These are phyloP conservation scores for Nicotiana tabacum DNA, from an alignment of 257 asterid genomes.

Conservation along the genomic window DNA sequence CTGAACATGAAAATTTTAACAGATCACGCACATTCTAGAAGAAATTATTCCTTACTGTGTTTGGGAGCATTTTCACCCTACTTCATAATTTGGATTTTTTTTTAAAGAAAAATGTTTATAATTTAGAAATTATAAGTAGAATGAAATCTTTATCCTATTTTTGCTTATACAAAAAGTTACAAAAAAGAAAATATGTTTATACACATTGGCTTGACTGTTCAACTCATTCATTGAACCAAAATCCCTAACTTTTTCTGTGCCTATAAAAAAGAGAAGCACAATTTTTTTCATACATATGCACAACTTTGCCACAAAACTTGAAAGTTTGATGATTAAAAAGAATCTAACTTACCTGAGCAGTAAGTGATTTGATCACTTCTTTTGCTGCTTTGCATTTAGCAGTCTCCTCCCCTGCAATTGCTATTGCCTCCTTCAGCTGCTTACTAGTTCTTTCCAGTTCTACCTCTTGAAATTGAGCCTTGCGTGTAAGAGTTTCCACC, in stretches of 20 bases:
- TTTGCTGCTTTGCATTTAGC: constrained; percentile 95
- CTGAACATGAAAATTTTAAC: too few relatives aligned
- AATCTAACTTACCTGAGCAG: constrained; percentile 65
- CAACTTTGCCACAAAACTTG: neutral
- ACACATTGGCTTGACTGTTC: neutral
- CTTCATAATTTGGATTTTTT: too few relatives aligned
- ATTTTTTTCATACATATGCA: neutral
- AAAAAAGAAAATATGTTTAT: neutral
- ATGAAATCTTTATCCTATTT: too few relatives aligned
- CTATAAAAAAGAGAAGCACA: neutral
- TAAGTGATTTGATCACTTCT: constrained; percentile 93
- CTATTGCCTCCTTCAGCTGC: constrained; percentile 80
- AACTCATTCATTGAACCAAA: neutral
- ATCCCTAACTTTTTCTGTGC: neutral
- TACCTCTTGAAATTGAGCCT: constrained; percentile 74
- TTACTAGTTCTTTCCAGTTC: constrained; percentile 75
- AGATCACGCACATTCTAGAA: too few relatives aligned
- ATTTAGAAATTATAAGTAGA: neutral
- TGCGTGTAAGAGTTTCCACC: constrained; percentile 71
- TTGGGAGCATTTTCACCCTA: too few relatives aligned
- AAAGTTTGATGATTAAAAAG: neutral
- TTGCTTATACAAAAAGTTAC: neutral
- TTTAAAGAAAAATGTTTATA: too few relatives aligned
- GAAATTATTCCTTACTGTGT: too few relatives aligned
- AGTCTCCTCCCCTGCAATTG: constrained; percentile 90